phyloP scores from a whole-genome alignment of 306 rosid species.

The Inga leiocalycina region DNA sequence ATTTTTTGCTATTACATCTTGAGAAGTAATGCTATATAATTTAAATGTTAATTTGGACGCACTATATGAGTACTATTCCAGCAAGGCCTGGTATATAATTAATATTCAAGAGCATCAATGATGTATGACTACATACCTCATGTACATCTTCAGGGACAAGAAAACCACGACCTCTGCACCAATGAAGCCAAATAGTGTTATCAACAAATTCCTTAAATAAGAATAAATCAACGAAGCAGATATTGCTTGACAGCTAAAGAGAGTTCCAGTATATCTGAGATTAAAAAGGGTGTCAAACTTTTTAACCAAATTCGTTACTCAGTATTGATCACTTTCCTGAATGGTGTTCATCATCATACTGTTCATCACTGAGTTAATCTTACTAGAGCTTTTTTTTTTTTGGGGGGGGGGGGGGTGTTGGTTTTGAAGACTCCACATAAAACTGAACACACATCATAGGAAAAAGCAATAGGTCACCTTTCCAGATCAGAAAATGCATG shows the following conservation, averaged over 20 bases:
- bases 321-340: conserved; percentile 3
- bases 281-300: conserved; percentile 10
- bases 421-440: conserved; percentile 13
- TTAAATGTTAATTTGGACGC: neutral
- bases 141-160: conserved; percentile 75
- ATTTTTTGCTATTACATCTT: neutral
- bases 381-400: neutral
- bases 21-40: neutral
- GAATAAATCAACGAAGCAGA: conserved; percentile 18
- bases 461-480: conserved; percentile 50
- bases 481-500: conserved; percentile 82
- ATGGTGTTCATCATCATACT: neutral
- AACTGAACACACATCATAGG: conserved; percentile 7
- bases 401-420: neutral
- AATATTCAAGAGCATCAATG: neutral
- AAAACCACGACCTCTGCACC: conserved; percentile 79
- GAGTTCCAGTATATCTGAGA: conserved; percentile 9
- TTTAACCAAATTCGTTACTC: neutral
- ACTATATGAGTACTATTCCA: neutral
- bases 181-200: conserved; percentile 32
- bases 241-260: conserved; percentile 7
- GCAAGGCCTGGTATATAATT: neutral
- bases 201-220: neutral
- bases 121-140: conserved; percentile 48
- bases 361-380: neutral